Conservation (phyloP, 331 rosid species). For the Pyracantha coccinea region DNA sequence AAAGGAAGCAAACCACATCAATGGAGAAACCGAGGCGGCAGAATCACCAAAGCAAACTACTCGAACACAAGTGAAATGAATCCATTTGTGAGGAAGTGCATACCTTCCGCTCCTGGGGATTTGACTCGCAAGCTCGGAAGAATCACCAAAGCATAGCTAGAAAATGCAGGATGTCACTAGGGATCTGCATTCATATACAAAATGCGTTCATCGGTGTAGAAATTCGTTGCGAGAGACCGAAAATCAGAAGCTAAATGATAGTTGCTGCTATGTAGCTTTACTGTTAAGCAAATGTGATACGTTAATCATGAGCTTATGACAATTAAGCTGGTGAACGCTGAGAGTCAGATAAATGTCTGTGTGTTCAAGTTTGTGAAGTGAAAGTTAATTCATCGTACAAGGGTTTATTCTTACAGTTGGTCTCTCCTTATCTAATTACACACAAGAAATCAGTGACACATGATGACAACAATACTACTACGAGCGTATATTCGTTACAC, state of each 20-base stretch:
- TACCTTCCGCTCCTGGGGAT: conserved; percentile 17
- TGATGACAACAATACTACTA: too few species aligned
- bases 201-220: background rate
- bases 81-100: background rate
- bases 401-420: too few species aligned
- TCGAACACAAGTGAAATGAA: background rate
- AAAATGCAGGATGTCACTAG: conserved; percentile 9
- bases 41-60: too few species aligned
- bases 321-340: background rate
- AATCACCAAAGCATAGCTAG: conserved; percentile 23
- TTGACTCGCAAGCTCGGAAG: conserved; percentile 25
- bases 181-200: conserved; percentile 5
- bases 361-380: background rate
- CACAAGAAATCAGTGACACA: too few species aligned
- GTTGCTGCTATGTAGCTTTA: background rate
- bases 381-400: too few species aligned
- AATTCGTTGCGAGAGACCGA: background rate
- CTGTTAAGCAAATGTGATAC: background rate
- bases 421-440: too few species aligned
- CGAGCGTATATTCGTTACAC: too few species aligned
- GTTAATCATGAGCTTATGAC: background rate
- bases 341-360: background rate
- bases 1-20: background rate
- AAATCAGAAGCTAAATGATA: background rate
- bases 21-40: background rate